These are phyloP conservation scores for Adiantum capillusveneris DNA, from an alignment of 75 land plant species.

Conservation along the genomic window DNA sequence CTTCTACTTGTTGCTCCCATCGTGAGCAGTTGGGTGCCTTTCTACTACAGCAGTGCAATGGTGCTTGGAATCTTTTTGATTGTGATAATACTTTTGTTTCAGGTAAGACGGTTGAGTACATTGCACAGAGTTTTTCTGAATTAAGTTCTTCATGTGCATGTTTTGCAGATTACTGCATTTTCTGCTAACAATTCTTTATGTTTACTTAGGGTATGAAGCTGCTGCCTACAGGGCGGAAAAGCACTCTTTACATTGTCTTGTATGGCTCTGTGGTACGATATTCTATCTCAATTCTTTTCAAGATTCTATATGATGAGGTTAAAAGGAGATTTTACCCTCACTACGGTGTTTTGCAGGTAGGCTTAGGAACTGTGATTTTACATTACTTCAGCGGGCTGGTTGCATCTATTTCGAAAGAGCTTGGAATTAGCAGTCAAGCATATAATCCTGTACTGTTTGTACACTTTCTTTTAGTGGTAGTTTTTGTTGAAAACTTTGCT, in stretches of 20 bases:
- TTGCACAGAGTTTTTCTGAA: no score
- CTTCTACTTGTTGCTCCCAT: constrained; percentile 46
- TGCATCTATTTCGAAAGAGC: constrained; percentile 41
- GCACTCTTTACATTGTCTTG: constrained; percentile 52
- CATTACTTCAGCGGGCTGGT: constrained; percentile 52
- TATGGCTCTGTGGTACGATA: constrained; percentile 77
- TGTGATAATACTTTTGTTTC: constrained; percentile 68
- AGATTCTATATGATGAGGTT: no score
- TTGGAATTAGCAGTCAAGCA: constrained; percentile 79
- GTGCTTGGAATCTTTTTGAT: constrained; percentile 67
- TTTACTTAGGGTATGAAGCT: constrained; percentile 80
- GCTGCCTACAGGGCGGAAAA: constrained; percentile 84
- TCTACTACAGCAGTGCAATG: constrained; percentile 92
- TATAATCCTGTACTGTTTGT: constrained; percentile 75
- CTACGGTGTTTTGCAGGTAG: constrained; percentile 65
- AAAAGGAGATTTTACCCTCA: no score
- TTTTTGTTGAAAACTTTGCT: no score
- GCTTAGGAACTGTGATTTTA: constrained; percentile 60
- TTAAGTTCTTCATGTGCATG: no score
- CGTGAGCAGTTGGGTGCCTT: constrained; percentile 75
- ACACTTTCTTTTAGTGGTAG: background rate
- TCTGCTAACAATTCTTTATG: background rate
- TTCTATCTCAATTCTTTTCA: no score
- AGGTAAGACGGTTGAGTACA: constrained; percentile 36
- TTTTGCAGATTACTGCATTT: no score